Conservation (phyloP, 306 rosid species). For the Sicyos edulis region DNA sequence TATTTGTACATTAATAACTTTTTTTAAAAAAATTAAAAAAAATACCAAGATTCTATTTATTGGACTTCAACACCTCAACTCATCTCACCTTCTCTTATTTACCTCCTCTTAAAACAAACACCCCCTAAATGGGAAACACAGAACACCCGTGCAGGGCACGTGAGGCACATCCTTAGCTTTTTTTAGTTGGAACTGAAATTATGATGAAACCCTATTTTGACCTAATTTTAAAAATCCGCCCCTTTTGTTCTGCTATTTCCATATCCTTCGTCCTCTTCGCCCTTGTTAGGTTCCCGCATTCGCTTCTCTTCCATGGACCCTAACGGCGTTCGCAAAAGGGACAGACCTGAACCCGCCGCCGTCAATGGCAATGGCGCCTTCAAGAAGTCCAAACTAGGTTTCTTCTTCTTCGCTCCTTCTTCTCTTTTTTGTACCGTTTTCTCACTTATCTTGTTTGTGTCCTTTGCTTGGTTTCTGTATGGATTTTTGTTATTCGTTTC, state of each 20-base stretch:
- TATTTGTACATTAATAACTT: too few species aligned
- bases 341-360: constrained; percentile 45
- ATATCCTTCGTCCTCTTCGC: too few species aligned
- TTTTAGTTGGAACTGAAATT: too few species aligned
- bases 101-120: too few species aligned
- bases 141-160: too few species aligned
- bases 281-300: background rate
- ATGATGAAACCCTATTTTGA: constrained; percentile 15
- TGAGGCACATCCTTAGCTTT: constrained; percentile 1
- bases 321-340: constrained; percentile 57
- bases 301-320: constrained; percentile 34
- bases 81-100: too few species aligned
- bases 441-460: background rate
- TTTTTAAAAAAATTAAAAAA: too few species aligned
- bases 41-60: too few species aligned
- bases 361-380: constrained; percentile 67
- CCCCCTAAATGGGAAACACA: too few species aligned
- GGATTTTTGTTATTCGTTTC: too few species aligned
- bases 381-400: constrained; percentile 65
- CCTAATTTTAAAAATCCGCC: constrained; percentile 19
- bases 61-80: too few species aligned
- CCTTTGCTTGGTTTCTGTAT: background rate
- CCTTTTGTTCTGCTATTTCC: background rate
- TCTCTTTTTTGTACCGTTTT: background rate
- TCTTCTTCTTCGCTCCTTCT: background rate